Evolutionary conservation across 2,329 filamentous ascomycete species (phyloP), one percentile per base, ranked within the genome.

Genomic region (Ploettnerulaceae sp.): DNA sequence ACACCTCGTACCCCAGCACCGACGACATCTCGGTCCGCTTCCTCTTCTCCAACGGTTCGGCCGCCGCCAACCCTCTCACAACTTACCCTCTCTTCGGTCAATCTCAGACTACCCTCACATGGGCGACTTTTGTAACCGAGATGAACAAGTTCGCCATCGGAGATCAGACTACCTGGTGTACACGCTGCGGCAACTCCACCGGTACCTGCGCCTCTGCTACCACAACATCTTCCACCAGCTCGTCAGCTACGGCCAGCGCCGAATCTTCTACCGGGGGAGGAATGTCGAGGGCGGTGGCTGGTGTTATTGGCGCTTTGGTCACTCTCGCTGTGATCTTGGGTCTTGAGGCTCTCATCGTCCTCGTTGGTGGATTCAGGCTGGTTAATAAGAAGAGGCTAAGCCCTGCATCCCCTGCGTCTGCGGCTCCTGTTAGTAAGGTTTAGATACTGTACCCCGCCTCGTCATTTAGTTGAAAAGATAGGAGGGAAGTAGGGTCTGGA

Each of bases 301-400:
- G 89, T 41, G 87, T 91, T 4, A 89, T 94, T 60, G 82, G 82
- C 26, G 82, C 82, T 0, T 76, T 84, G 72, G 80, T 85, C 14
- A 84, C 81, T 1, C 63, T 86, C 29, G 81, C 71, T 18, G 78
- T 84, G 8, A 69, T 84, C n/a, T 57, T 84, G 33, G 77, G 75
- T 0, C 44, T 79, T 8, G 74, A 77, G 54, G 72, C 68, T 1
- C 54, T 80, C 15, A 64, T 76, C 41, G 59, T 83, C 64, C 51
- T 81, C 33, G 44, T 76, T 6, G 77, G 73, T 52, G 79, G 79
- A 0, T 72, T 80, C 53, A 73, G 75, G 49, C 60, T 84, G n/a
- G 72, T 76, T 3, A 77, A 69, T 56, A 81, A 78, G 68, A 74
- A 70, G 65, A 63, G 61, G 24, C 54, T 71, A 17, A 35, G 21